Conservation (phyloP, 306 rosid genomes). For the Herpetospermum pedunculosum region DNA sequence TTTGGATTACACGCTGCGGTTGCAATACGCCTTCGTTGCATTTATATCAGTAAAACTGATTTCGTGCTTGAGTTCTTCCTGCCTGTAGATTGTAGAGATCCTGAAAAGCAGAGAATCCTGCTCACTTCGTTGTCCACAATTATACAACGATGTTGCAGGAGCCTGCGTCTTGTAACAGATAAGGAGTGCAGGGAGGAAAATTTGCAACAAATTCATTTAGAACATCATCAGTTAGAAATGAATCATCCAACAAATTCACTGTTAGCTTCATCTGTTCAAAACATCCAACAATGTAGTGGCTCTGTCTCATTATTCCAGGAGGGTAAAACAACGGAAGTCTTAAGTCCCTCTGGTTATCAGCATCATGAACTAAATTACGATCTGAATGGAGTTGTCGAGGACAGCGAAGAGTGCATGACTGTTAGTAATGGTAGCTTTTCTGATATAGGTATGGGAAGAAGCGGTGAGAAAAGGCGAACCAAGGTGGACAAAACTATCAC, state of each 20-base stretch:
- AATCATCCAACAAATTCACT: neutral
- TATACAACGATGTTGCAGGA: slow-evolving; percentile 48
- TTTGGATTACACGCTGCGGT: slow-evolving; percentile 69
- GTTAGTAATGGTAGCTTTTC: slow-evolving; percentile 39
- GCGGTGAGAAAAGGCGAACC: slow-evolving; percentile 54
- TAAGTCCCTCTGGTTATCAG: slow-evolving; percentile 27
- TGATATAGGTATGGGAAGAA: slow-evolving; percentile 29
- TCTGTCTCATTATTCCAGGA: slow-evolving; percentile 22
- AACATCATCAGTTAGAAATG: neutral
- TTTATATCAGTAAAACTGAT: slow-evolving; percentile 41
- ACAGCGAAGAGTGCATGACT: slow-evolving; percentile 32
- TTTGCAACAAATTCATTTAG: too few species aligned
- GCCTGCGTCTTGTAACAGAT: slow-evolving; percentile 62
- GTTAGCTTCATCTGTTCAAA: slow-evolving; percentile 12
- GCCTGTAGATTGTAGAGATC: slow-evolving; percentile 60
- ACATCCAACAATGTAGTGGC: slow-evolving; percentile 18
- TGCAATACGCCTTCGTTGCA: slow-evolving; percentile 84
- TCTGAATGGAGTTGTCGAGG: slow-evolving; percentile 26
- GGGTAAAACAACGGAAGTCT: slow-evolving; percentile 22
- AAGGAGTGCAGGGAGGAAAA: slow-evolving; percentile 60
- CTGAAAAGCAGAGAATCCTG: slow-evolving; percentile 65
- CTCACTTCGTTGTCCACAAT: slow-evolving; percentile 65
- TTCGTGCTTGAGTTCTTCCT: slow-evolving; percentile 91
- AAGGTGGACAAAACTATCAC: slow-evolving; percentile 83
- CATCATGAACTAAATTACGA: slow-evolving; percentile 18